phyloP scores from a whole-genome alignment of 2,329 filamentous ascomycete species.

The Didymella arachidicola region DNA sequence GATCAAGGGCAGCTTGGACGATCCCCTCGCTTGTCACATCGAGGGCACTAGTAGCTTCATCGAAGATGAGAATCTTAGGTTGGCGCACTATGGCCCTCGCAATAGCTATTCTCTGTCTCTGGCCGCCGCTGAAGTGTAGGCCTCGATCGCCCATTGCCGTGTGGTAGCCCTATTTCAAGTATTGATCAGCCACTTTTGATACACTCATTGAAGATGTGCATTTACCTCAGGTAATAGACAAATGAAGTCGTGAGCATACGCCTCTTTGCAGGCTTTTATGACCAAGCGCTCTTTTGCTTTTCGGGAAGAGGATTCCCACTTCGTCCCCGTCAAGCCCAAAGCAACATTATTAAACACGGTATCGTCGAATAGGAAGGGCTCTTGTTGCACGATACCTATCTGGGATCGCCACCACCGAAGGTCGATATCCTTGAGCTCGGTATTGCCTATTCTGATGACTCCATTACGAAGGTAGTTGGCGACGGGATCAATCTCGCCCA shows the following conservation, averaged over 20 bases:
- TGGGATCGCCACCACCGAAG: constrained; percentile 89
- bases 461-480: constrained; percentile 34
- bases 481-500: constrained; percentile 41
- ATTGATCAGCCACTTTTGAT: background rate
- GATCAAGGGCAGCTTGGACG: constrained; percentile 88
- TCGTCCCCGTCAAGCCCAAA: constrained; percentile 79
- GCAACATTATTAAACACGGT: constrained; percentile 88
- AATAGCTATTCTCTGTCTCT: constrained; percentile 95
- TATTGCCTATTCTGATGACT: constrained; percentile 27
- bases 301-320: constrained; percentile 52
- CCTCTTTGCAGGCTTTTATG: constrained; percentile 70
- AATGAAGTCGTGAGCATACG: constrained; percentile 93
- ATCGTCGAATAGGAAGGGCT: constrained; percentile 86
- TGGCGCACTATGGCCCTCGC: constrained; percentile 86
- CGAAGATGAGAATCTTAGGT: constrained; percentile 85
- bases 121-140: constrained; percentile 82
- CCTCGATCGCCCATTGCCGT: constrained; percentile 92
- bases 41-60: constrained; percentile 90
- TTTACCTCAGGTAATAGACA: constrained; percentile 58
- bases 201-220: background rate
- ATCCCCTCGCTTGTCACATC: constrained; percentile 94
- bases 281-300: constrained; percentile 72
- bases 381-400: constrained; percentile 88
- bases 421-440: constrained; percentile 79
- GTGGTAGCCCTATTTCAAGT: constrained; percentile 68